Percentiles rank a stretch among this genome's conserved stretches.
Evolutionary conservation across 2,329 filamentous ascomycete genomes (phyloP).

Genomic region (Didymella segeticola): DNA sequence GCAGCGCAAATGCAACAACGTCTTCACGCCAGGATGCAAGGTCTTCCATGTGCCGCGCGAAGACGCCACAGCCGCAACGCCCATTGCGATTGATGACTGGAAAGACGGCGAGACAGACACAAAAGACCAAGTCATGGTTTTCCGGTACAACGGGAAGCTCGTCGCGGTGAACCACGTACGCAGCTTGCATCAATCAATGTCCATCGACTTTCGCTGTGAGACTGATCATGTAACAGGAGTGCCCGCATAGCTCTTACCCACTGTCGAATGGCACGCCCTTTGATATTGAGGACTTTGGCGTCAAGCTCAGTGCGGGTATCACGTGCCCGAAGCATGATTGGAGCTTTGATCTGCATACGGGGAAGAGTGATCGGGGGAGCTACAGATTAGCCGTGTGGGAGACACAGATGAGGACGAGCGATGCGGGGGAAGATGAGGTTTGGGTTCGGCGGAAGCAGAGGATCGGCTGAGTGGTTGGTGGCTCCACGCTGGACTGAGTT

Average conservation of each 20-base stretch:
- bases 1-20: conserved; percentile 23
- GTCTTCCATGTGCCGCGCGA: conserved; percentile 34
- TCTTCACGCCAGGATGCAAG: conserved; percentile 27
- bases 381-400: conserved; percentile 71
- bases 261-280: conserved; percentile 68
- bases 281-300: conserved; percentile 76
- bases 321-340: conserved; percentile 73
- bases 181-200: neutral
- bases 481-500: too few species aligned
- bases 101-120: conserved; percentile 26
- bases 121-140: conserved; percentile 69
- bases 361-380: conserved; percentile 65
- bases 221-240: conserved; percentile 48
- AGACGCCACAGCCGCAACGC: conserved; percentile 25
- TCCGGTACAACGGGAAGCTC: conserved; percentile 68
- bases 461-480: conserved; percentile 30
- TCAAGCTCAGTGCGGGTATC: conserved; percentile 67
- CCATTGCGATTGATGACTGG: conserved; percentile 37
- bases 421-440: conserved; percentile 22
- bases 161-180: conserved; percentile 72
- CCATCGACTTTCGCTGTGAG: too few species aligned
- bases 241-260: conserved; percentile 72
- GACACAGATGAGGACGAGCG: conserved; percentile 57
- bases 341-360: conserved; percentile 73
- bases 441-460: conserved; percentile 47